Evolutionary conservation across 176 grass and related monocot genomes (phyloP), one percentile per base, ranked within the genome.

Genomic region (Areca catechu): DNA sequence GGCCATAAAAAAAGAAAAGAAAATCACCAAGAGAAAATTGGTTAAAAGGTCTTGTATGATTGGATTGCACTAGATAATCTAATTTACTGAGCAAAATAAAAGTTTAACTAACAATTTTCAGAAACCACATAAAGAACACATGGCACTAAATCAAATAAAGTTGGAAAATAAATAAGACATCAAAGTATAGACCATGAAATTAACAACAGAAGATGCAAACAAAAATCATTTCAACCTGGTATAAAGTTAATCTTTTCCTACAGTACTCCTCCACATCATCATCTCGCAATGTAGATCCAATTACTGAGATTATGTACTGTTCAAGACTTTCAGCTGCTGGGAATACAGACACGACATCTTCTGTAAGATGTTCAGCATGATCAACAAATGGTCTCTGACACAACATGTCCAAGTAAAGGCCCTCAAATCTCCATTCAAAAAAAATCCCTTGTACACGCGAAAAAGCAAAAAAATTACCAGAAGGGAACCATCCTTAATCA

Each of bases 351-450:
- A 98, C 93, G 51, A 92, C 93, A 19, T 92, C 93, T 75, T 98
- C 93, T 9, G 93, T 98, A 71, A 98, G 76, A 76, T 98, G 93
- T 69, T 98, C 87, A 52, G 81, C 66, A 50, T 71, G 83, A 71
- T 92, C 87, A 85, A 98, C 77, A 66, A 92, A 98, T 51, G 93
- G 87, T 88, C 67, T 85, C 93, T 98, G 81, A 15, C 52, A 84
- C 55, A 78, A 66, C 20, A 76, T 22, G 22, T 51, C 15, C 24
- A 21, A 51, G 28, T 24, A 53, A 61, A 18, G 23, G 19, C 27
- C 27, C 6, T 28, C 5, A 60, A 34, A 62, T 20, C 20, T 72
- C 19, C 29, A 25, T 21, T 50, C 10, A 56, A 4, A 49, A 19
- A 69, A 69, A 43, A 12, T 43, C 34, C 9, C 7, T 43, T 10